These are phyloP conservation scores for Pichia kluyveri DNA, from an alignment of 805 yeast species.

Conservation along the genomic window DNA sequence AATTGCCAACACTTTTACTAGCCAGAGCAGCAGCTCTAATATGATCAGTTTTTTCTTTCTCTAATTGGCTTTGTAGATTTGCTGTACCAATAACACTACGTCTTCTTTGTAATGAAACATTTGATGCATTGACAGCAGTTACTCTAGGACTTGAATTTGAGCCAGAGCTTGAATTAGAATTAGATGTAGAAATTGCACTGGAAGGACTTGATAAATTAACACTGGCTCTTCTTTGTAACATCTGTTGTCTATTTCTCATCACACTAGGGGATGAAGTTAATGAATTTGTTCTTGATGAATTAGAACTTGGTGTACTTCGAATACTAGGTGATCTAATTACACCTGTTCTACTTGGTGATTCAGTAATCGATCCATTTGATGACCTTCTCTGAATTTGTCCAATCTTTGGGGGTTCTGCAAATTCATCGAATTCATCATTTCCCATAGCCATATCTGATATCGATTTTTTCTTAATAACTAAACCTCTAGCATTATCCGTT, in stretches of 20 bases:
- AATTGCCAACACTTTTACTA: slow-evolving; percentile 8
- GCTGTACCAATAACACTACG: background rate
- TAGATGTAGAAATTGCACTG: too few species aligned
- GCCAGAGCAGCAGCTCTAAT: slow-evolving; percentile 12
- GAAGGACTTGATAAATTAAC: background rate
- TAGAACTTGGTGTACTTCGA: background rate
- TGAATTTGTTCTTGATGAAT: slow-evolving; percentile 3
- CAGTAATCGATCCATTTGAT: slow-evolving; percentile 1
- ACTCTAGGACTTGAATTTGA: background rate
- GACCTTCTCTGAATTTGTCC: slow-evolving; percentile 1
- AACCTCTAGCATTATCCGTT: background rate
- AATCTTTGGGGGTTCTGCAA: slow-evolving; percentile 7
- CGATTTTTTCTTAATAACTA: background rate
- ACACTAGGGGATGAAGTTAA: slow-evolving; percentile 1
- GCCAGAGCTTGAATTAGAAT: too few species aligned
- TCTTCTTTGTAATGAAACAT: slow-evolving; percentile 1
- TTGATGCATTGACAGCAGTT: background rate
- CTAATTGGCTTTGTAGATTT: slow-evolving; percentile 1
- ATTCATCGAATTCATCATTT: background rate
- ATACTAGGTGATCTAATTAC: background rate
- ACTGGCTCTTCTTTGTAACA: slow-evolving; percentile 2
- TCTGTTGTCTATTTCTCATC: background rate
- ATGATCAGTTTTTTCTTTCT: slow-evolving; percentile 5
- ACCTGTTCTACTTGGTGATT: background rate
- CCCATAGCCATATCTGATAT: background rate